These are phyloP conservation scores for Phyllosticta paracitricarpa DNA, from an alignment of 2,329 filamentous ascomycete species.

Conservation along the genomic window DNA sequence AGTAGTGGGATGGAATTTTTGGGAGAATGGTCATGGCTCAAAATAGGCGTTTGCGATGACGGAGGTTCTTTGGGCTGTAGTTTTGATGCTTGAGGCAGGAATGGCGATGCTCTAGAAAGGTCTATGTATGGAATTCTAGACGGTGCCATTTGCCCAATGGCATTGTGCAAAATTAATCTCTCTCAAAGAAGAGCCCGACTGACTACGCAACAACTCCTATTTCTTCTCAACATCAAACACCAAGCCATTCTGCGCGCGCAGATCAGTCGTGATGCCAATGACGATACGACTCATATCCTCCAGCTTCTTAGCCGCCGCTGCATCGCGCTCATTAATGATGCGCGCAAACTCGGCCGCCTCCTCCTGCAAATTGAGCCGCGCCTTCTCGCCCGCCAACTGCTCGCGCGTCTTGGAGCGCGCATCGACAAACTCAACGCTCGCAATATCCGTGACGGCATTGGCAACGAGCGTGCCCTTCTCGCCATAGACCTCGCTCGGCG, in stretches of 20 bases:
- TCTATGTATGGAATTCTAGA: too few relatives aligned
- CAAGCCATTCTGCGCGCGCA: constrained; percentile 35
- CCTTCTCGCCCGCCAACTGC: constrained; percentile 30
- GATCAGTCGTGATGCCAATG: constrained; percentile 32
- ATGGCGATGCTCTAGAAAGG: too few relatives aligned
- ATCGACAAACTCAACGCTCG: constrained; percentile 31
- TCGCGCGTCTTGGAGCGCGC: constrained; percentile 32
- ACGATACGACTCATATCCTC: constrained; percentile 34
- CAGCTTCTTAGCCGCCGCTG: constrained; percentile 26
- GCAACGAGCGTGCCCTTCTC: constrained; percentile 37
- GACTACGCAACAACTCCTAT: background rate
- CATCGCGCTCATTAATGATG: constrained; percentile 32
- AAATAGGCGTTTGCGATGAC: too few relatives aligned
- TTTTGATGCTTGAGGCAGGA: too few relatives aligned
- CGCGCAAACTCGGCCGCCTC: constrained; percentile 38
- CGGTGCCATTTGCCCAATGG: too few relatives aligned
- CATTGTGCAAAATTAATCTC: too few relatives aligned
- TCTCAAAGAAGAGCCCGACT: background rate
- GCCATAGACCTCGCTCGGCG: constrained; percentile 37
- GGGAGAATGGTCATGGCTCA: too few relatives aligned
- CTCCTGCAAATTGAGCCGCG: constrained; percentile 36
- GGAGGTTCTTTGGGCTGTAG: too few relatives aligned
- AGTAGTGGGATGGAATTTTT: too few relatives aligned
- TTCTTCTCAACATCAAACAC: constrained; percentile 30
- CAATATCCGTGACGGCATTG: constrained; percentile 37